phyloP scores from a whole-genome alignment of 2,329 filamentous ascomycete genomes.

The Cladosporium sp. region DNA sequence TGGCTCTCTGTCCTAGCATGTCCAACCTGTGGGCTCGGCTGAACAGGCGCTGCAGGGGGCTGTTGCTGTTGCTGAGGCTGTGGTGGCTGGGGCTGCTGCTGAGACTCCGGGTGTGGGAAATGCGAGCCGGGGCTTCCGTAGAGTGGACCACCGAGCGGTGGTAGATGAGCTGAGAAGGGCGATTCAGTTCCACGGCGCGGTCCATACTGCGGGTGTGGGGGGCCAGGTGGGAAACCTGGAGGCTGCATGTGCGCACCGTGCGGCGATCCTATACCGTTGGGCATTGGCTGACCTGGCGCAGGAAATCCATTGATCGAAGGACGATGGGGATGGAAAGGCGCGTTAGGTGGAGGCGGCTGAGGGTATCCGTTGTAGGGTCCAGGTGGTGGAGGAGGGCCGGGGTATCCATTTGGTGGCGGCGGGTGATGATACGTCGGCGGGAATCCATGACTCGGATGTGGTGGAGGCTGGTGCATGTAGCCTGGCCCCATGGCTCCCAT shows the following conservation, averaged over 20 bases:
- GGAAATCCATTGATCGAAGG: slow-evolving; percentile 15
- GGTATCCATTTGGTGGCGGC: slow-evolving; percentile 24
- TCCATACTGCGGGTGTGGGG: slow-evolving; percentile 27
- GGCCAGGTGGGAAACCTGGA: slow-evolving; percentile 30
- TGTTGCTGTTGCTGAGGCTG: neutral
- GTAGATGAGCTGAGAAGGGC: slow-evolving; percentile 21
- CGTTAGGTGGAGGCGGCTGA: slow-evolving; percentile 1
- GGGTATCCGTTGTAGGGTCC: slow-evolving; percentile 5
- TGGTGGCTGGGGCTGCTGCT: slow-evolving; percentile 1
- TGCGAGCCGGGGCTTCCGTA: slow-evolving; percentile 16
- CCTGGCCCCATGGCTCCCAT: slow-evolving; percentile 14
- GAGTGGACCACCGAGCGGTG: slow-evolving; percentile 29
- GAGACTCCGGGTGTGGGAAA: slow-evolving; percentile 10
- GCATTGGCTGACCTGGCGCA: slow-evolving; percentile 23
- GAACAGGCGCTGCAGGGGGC: slow-evolving; percentile 2
- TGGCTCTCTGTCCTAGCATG: slow-evolving; percentile 16
- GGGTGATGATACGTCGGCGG: slow-evolving; percentile 22
- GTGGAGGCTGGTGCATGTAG: slow-evolving; percentile 17
- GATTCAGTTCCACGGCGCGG: slow-evolving; percentile 19
- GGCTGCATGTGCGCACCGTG: slow-evolving; percentile 26
- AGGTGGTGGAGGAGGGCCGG: neutral
- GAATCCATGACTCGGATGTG: slow-evolving; percentile 18
- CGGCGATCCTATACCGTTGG: slow-evolving; percentile 35
- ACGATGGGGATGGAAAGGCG: slow-evolving; percentile 9
- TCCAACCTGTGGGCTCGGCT: slow-evolving; percentile 15